Percentiles rank a stretch among this genome's conserved stretches.
phyloP scores from a whole-genome alignment of 2,329 filamentous ascomycete species.

The Fusarium sambucinum region DNA sequence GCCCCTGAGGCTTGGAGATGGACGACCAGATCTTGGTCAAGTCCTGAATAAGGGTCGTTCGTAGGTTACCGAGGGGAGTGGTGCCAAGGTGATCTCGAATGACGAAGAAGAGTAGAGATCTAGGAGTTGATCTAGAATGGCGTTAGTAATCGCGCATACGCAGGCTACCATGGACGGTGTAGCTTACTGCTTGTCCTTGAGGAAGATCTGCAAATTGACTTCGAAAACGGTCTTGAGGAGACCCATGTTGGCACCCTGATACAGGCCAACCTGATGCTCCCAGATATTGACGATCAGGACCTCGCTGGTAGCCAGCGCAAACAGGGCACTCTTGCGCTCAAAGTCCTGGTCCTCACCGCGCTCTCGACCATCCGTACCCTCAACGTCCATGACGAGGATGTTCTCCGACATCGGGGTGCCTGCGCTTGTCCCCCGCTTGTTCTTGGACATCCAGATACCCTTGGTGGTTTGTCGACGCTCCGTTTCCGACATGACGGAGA shows the following conservation, averaged over 20 bases:
- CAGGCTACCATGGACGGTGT: not conserved
- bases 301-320: slow-evolving; percentile 96
- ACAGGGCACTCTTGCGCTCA: slow-evolving; percentile 96
- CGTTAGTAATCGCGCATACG: slow-evolving; percentile 38
- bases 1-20: slow-evolving; percentile 88
- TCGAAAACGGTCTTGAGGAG: slow-evolving; percentile 98
- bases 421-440: slow-evolving; percentile 73
- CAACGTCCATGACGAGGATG: slow-evolving; percentile 99
- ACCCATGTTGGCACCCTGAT: slow-evolving; percentile 99
- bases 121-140: slow-evolving; percentile 77
- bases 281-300: slow-evolving; percentile 99
- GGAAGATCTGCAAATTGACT: slow-evolving; percentile 95
- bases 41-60: slow-evolving; percentile 90
- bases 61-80: slow-evolving; percentile 89
- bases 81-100: slow-evolving; percentile 96
- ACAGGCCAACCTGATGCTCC: slow-evolving; percentile 98
- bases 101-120: slow-evolving; percentile 97
- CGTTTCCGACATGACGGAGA: slow-evolving; percentile 97
- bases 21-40: slow-evolving; percentile 92
- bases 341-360: slow-evolving; percentile 98
- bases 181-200: slow-evolving; percentile 91
- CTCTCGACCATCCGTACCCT: slow-evolving; percentile 96
- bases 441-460: slow-evolving; percentile 99
- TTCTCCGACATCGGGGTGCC: slow-evolving; percentile 87
- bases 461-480: slow-evolving; percentile 97